Evolutionary conservation across 163 green algal species (phyloP).

Genomic region (Scenedesmus sp.): DNA sequence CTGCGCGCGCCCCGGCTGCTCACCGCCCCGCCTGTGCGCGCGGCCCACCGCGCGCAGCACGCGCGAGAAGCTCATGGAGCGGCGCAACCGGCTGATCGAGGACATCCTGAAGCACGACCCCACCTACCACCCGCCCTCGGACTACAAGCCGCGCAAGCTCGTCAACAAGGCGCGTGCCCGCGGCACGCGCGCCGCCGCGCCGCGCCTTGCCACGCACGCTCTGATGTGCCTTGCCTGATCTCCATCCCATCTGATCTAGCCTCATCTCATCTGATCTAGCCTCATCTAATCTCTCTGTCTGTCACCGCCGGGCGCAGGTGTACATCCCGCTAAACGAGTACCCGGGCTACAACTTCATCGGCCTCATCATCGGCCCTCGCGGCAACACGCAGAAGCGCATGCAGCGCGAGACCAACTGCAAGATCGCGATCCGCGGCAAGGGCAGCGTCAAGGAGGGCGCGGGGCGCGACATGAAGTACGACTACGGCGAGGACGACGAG

Average conservation of each 20-base stretch:
- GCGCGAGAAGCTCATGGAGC: slow-evolving; percentile 76
- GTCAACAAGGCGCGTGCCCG: no score
- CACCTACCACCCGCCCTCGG: slow-evolving; percentile 80
- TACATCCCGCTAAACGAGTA: slow-evolving; percentile 91
- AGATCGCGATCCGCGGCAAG: slow-evolving; percentile 95
- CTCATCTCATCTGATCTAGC: no score
- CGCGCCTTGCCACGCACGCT: no score
- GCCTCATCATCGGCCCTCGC: slow-evolving; percentile 97
- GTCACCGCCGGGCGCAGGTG: no score
- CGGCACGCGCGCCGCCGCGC: no score
- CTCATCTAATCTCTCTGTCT: no score
- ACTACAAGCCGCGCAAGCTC: slow-evolving; percentile 68
- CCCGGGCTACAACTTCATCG: slow-evolving; percentile 95
- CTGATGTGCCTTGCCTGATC: no score
- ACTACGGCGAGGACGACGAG: slow-evolving; percentile 97
- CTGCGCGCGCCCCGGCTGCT: no score
- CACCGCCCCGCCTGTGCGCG: no score
- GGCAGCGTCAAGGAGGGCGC: slow-evolving; percentile 95
- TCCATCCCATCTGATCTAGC: no score
- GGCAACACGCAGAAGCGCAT: slow-evolving; percentile 99
- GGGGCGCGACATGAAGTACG: slow-evolving; percentile 81
- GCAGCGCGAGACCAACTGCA: slow-evolving; percentile 96
- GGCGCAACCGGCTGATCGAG: slow-evolving; percentile 83
- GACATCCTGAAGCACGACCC: slow-evolving; percentile 92
- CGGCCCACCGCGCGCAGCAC: slow-evolving; percentile 27